Evolutionary conservation across 768 basidiomycete genomes (phyloP).

Genomic region (Leucosporidium creatinivorum): DNA sequence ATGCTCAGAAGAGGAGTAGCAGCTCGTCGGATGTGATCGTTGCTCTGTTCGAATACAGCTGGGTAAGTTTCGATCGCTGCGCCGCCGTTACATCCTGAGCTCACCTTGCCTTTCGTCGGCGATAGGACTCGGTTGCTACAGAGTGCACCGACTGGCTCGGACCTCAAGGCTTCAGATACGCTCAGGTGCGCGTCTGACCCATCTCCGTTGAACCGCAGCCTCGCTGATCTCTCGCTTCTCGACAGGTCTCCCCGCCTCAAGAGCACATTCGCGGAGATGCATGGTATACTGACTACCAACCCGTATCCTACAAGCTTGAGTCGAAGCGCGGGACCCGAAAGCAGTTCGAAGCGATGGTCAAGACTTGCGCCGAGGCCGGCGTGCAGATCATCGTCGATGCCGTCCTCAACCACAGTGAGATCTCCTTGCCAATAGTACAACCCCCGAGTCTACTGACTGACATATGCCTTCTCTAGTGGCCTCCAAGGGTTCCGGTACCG

Average conservation of each 20-base stretch:
- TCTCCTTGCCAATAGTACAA: not conserved
- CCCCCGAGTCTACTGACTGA: not conserved
- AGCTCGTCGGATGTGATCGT: not conserved
- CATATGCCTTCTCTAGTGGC: not conserved
- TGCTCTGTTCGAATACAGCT: not conserved
- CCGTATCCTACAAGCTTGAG: slow-evolving; percentile 1
- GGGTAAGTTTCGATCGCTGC: not conserved
- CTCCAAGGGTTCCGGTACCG: not conserved
- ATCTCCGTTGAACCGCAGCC: not conserved
- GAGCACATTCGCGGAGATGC: not conserved
- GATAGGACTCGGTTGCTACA: not conserved
- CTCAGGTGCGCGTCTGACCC: not conserved
- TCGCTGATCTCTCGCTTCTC: not conserved
- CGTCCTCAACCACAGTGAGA: slow-evolving; percentile 8
- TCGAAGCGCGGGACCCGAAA: slow-evolving; percentile 8
- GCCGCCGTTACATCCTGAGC: no score
- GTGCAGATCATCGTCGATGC: slow-evolving; percentile 11
- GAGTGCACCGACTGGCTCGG: not conserved
- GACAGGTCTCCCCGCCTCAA: not conserved
- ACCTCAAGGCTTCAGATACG: not conserved
- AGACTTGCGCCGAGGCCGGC: slow-evolving; percentile 3
- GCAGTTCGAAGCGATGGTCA: slow-evolving; percentile 6
- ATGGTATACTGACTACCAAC: not conserved
- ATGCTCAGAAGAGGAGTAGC: no score
- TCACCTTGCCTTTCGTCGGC: no score